Evolutionary conservation across 352 stramenopile species (phyloP).

Genomic region (Globisporangium rhizosaccharum): DNA sequence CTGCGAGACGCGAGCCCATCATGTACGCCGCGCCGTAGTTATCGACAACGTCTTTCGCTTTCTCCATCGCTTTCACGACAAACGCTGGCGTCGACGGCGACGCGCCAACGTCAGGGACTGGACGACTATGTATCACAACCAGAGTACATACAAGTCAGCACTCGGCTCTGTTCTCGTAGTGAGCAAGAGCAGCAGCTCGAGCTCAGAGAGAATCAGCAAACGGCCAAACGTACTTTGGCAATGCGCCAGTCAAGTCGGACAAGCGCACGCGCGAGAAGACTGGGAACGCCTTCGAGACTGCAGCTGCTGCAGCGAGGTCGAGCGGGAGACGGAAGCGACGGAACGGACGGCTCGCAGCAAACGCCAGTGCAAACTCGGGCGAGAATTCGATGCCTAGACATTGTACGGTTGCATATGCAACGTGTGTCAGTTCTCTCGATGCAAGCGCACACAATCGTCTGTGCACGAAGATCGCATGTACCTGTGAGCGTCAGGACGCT

Average conservation of each 20-base stretch:
- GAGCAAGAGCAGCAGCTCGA: background rate
- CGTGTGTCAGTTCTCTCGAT: background rate
- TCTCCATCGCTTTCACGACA: conserved; percentile 61
- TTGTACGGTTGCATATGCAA: background rate
- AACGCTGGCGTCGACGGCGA: conserved; percentile 25
- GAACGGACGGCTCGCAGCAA: conserved; percentile 77
- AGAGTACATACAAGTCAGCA: background rate
- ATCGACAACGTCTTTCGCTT: conserved; percentile 69
- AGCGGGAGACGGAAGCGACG: conserved; percentile 73
- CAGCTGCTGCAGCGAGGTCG: conserved; percentile 60
- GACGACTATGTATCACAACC: conserved; percentile 17
- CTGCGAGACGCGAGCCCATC: conserved; percentile 80
- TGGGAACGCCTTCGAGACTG: conserved; percentile 66
- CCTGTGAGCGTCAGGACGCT: conserved; percentile 55
- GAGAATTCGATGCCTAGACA: conserved; percentile 58
- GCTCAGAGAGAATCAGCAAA: background rate
- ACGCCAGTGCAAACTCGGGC: conserved; percentile 82
- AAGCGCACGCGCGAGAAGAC: conserved; percentile 66
- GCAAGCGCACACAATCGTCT: background rate
- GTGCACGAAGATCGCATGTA: conserved; percentile 4
- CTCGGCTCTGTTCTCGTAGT: background rate
- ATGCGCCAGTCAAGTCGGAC: conserved; percentile 49
- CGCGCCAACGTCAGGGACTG: conserved; percentile 9
- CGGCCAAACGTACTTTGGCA: conserved; percentile 41
- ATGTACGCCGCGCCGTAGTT: conserved; percentile 87